Base-by-base conservation (phyloP, 208 protist species). In the Tetramitus jugosus region DNA sequence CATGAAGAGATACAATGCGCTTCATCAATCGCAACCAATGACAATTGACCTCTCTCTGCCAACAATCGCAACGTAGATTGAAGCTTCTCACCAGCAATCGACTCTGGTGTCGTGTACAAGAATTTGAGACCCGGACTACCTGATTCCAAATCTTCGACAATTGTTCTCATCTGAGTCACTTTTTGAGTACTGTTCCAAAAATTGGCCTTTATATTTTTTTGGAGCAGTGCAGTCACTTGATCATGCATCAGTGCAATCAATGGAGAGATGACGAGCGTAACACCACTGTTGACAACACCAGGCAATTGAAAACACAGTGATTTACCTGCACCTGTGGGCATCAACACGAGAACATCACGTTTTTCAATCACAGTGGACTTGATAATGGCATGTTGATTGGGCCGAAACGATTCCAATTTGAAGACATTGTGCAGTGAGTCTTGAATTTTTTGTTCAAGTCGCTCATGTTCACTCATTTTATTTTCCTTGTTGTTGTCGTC, bases 281-380 rank as follows among this genome's bases (percentile, higher is more conserved):
- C n/a, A 29, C 42, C 60, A 31, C 4, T 7, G 3, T 14, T 31
- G 4, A 90, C 6, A n/a, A 82, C 33, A 46, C 86, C 83, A 3
- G 91, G 92, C 0, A 94, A 79, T 84, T 94, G 87, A 62, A 89
- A 94, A 77, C 88, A 93, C 0, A 94, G 69, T 35, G 60, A 81
- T 80, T 94, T 94, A 35, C 91, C 91, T 33, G 81, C 87, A 53
- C 90, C 90, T 1, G 90, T 93, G 29, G 89, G 88, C 78, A 93
- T 88, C 67, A 84, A 83, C 33, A 97, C 94, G 86, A 98, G 97
- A 7, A 91, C 86, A 77, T 98, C 95, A 53, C 88, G 78, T 26
- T 79, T 82, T 71, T 86, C 83, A 85, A 97, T 90, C 43, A 87
- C 87, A 6, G 92, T 91, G 85, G 96, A 96, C 23, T 43, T 20